Percentiles rank a stretch among this genome's conserved stretches.
These are phyloP conservation scores for Shiraia sp. DNA, from an alignment of 2,329 filamentous ascomycete species.

Conservation along the genomic window DNA sequence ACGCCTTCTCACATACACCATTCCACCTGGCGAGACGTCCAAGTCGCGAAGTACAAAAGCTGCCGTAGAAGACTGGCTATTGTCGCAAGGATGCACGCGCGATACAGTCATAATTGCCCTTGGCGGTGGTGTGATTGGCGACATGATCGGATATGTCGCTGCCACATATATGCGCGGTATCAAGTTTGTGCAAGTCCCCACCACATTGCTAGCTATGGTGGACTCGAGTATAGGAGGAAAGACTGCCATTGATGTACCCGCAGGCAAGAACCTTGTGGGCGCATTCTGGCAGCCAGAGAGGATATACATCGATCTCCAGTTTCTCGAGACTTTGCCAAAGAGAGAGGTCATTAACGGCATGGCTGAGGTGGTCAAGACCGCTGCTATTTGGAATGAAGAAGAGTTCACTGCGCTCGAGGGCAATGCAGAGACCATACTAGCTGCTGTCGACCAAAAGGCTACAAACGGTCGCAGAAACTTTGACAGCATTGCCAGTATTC, in stretches of 20 bases:
- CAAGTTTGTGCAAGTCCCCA: slow-evolving; percentile 94
- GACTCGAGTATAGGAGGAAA: slow-evolving; percentile 98
- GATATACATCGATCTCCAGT: slow-evolving; percentile 92
- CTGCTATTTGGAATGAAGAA: slow-evolving; percentile 88
- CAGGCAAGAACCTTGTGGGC: slow-evolving; percentile 94
- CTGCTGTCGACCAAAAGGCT: slow-evolving; percentile 67
- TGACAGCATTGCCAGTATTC: slow-evolving; percentile 62
- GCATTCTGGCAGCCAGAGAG: slow-evolving; percentile 95
- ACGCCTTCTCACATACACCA: slow-evolving; percentile 84
- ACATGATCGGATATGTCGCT: slow-evolving; percentile 96
- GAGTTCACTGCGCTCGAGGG: slow-evolving; percentile 86
- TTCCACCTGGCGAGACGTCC: slow-evolving; percentile 89
- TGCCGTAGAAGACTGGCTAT: slow-evolving; percentile 96
- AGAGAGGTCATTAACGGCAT: slow-evolving; percentile 98
- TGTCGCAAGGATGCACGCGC: slow-evolving; percentile 86
- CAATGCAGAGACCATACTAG: slow-evolving; percentile 76
- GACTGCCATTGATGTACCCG: slow-evolving; percentile 94
- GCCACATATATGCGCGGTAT: slow-evolving; percentile 98
- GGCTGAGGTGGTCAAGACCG: slow-evolving; percentile 98
- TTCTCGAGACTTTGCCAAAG: slow-evolving; percentile 85
- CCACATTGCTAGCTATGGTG: slow-evolving; percentile 93
- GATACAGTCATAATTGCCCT: slow-evolving; percentile 95
- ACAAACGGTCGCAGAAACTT: slow-evolving; percentile 64
- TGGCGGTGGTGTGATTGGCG: slow-evolving; percentile 94
- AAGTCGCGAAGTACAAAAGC: slow-evolving; percentile 94